A percentile compares a stretch with the other conserved stretches of the same genome.
phyloP scores from a whole-genome alignment of 2,329 filamentous ascomycete species.

The Fusarium staphyleae region DNA sequence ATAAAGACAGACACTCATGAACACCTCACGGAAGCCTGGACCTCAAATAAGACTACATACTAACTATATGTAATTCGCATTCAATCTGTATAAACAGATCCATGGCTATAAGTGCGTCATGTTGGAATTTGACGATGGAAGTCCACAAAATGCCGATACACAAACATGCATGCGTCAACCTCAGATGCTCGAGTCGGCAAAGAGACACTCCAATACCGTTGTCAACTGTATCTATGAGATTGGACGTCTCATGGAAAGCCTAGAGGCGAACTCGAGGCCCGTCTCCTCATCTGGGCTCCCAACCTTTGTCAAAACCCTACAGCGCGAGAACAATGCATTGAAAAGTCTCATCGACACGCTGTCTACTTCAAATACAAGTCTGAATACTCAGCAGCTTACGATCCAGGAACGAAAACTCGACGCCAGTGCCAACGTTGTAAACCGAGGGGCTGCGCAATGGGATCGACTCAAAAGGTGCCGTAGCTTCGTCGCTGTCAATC shows the following conservation, averaged over 20 bases:
- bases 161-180: conserved; percentile 10
- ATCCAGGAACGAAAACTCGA: conserved; percentile 35
- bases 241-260: conserved; percentile 2
- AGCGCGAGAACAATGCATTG: conserved; percentile 22
- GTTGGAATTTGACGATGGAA: not conserved
- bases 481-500: conserved; percentile 43
- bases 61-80: not conserved
- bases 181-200: conserved; percentile 29
- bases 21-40: conserved; percentile 5
- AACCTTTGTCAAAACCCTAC: conserved; percentile 19
- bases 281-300: conserved; percentile 23
- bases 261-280: conserved; percentile 21
- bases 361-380: conserved; percentile 4
- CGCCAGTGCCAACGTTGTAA: conserved; percentile 32
- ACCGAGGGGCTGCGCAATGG: conserved; percentile 42
- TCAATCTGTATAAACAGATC: not conserved
- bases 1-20: conserved; percentile 3
- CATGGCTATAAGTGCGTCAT: conserved; percentile 1
- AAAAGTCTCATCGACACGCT: conserved; percentile 14
- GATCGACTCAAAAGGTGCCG: conserved; percentile 44
- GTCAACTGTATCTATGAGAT: conserved; percentile 10
- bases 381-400: conserved; percentile 13
- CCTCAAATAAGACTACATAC: not conserved
- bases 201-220: conserved; percentile 12
- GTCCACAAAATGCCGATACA: conserved; percentile 8